These are phyloP conservation scores for apple (Malus domestica) DNA, from an alignment of 306 rosid species.

Conservation along the genomic window DNA sequence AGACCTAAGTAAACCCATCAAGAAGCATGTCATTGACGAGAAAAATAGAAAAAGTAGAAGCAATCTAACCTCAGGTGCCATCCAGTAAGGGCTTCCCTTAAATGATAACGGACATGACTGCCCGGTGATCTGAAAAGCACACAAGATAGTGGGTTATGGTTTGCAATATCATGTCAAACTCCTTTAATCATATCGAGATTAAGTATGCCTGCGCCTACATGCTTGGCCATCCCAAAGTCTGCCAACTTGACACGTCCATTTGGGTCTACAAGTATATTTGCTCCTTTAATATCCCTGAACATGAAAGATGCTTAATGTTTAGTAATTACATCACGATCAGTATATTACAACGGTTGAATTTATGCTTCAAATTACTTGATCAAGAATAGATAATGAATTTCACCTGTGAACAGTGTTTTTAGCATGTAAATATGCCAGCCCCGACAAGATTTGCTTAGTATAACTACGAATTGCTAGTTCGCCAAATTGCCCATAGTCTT, in stretches of 20 bases:
- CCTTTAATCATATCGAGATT: not conserved
- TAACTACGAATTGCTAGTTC: constrained; percentile 83
- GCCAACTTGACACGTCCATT: constrained; percentile 90
- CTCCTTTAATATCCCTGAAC: constrained; percentile 93
- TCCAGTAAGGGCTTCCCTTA: constrained; percentile 99
- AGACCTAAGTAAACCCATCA: constrained; percentile 17
- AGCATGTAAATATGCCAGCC: constrained; percentile 91
- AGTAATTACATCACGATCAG: constrained; percentile 1
- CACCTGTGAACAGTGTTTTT: constrained; percentile 95
- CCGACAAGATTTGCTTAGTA: constrained; percentile 90
- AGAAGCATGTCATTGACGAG: constrained; percentile 6
- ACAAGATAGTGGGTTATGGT: not conserved
- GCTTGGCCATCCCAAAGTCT: constrained; percentile 99
- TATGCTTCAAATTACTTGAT: constrained; percentile 9
- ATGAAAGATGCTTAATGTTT: constrained; percentile 10
- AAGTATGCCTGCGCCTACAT: constrained; percentile 52
- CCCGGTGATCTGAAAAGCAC: constrained; percentile 66
- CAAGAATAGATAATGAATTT: constrained; percentile 20
- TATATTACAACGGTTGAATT: constrained; percentile 1
- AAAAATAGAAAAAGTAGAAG: constrained; percentile 8
- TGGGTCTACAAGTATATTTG: constrained; percentile 96
- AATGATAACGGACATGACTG: constrained; percentile 85
- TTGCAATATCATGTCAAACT: not conserved
- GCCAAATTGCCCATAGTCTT: constrained; percentile 84
- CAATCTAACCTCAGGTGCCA: constrained; percentile 93